Base-by-base conservation (phyloP, 2,329 filamentous ascomycete genomes). In the Colletotrichum sp. region DNA sequence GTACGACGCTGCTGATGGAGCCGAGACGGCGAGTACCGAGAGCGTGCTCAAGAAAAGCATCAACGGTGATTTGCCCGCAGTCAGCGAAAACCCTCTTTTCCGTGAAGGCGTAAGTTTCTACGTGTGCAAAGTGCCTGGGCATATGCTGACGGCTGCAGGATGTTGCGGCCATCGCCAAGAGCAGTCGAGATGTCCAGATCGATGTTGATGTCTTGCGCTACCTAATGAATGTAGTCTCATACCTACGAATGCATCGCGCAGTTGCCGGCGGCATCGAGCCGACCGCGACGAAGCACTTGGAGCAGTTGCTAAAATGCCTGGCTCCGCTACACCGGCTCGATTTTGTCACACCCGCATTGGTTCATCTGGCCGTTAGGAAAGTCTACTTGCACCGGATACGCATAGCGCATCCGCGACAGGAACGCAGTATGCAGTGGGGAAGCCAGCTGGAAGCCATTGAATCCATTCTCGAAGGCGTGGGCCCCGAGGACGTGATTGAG, bases 371-470 rank as follows among this genome's bases (percentile, higher is more conserved):
- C 7, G 93, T 94, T 3, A 92, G 92, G 76, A 99, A 99, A 86
- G 91, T 98, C 28, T 99, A 98, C 82, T 89, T 94, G 22, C 97
- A 99, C 85, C 93, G 96, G 10, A 92, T 99, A 36, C 85, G 91
- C 16, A 90, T 98, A 71, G 92, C 94, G 0, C 85, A 86, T 2
- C 90, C 95, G 1, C 90, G 92, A 77, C 91, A 92, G 73, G 97
- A 99, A 86, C 90, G 96, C 64, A 98, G 96, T 83, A 90, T 98
- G 87, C 95, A 98, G 83, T 99, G 98, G 92, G 97, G 97, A 1
- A 98, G 96, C 83, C 92, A 94, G 69, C 79, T 94, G 0, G 88
- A 90, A 34, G 94, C 94, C 6, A 91, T 98, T 2, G 88, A 90
- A 78, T 88, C 90, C 18, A 79, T 96, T 65, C 85, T 98, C 4